phyloP scores from a whole-genome alignment of 2,329 filamentous ascomycete genomes.

The Dryadomyces quercivorus region DNA sequence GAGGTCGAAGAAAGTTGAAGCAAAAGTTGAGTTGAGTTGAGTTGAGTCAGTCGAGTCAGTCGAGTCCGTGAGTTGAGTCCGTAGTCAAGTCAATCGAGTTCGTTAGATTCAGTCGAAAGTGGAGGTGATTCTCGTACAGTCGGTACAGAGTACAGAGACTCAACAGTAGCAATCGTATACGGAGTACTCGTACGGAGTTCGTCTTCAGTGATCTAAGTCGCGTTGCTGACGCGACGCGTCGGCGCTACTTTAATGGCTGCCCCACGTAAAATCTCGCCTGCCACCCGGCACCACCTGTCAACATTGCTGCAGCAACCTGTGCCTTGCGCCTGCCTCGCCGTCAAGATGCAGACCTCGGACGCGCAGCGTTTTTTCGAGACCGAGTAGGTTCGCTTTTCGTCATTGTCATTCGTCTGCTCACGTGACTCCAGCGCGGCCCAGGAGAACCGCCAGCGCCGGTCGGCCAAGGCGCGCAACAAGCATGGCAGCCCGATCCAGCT shows the following conservation, averaged over 20 bases:
- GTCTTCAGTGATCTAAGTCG: too few relatives aligned
- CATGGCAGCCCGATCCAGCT: constrained; percentile 70
- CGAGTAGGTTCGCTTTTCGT: constrained; percentile 44
- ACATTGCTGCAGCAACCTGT: neutral
- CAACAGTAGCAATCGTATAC: too few relatives aligned
- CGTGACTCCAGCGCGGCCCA: constrained; percentile 35
- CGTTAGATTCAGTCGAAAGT: too few relatives aligned
- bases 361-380: constrained; percentile 86
- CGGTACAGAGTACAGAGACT: too few relatives aligned
- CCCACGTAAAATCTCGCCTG: neutral
- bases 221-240: neutral
- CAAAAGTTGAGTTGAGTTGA: neutral
- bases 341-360: constrained; percentile 54
- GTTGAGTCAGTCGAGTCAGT: too few relatives aligned
- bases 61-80: too few relatives aligned
- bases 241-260: neutral
- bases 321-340: neutral
- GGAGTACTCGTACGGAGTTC: too few relatives aligned
- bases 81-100: too few relatives aligned
- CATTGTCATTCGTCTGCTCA: too few relatives aligned
- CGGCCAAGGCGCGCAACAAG: constrained; percentile 60
- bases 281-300: constrained; percentile 1
- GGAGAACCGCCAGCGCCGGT: constrained; percentile 44
- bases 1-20: neutral
- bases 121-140: too few relatives aligned